These are phyloP conservation scores for Letharia lupina DNA, from an alignment of 495 filamentous ascomycete species.

Conservation along the genomic window DNA sequence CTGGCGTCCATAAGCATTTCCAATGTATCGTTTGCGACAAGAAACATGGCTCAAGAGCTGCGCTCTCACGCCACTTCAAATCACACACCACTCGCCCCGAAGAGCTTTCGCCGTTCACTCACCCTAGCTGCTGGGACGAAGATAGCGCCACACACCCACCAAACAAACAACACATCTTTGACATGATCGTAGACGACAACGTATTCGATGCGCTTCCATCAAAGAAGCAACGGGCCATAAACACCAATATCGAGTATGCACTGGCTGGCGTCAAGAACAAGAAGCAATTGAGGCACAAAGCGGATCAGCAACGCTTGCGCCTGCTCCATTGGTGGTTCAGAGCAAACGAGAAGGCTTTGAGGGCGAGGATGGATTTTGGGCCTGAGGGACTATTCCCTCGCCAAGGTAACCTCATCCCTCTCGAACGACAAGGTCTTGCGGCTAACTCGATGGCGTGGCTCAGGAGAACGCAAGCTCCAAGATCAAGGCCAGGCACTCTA, in stretches of 20 bases:
- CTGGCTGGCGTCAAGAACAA: not conserved
- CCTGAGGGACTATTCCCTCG: not conserved
- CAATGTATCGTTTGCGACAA: not conserved
- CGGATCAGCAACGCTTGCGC: not conserved
- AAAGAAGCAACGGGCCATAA: not conserved
- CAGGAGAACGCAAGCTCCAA: not conserved
- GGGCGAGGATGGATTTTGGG: not conserved
- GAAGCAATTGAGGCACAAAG: not conserved
- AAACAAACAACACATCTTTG: not conserved
- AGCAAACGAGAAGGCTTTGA: not conserved
- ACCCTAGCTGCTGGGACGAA: not conserved
- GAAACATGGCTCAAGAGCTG: not conserved
- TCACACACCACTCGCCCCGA: not conserved
- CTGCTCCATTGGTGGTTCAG: slow-evolving; percentile 1
- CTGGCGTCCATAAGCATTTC: not conserved
- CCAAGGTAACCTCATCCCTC: not conserved
- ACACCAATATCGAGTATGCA: not conserved
- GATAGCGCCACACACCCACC: not conserved
- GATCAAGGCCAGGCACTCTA: not conserved
- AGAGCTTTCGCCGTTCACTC: not conserved
- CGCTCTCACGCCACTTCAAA: slow-evolving; percentile 2
- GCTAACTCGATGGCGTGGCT: not conserved
- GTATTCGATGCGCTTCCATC: not conserved
- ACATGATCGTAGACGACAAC: not conserved
- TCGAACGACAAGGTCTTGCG: not conserved